These are phyloP conservation scores for Mollisiaceae sp. DNA, from an alignment of 2,329 filamentous ascomycete species.

Conservation along the genomic window DNA sequence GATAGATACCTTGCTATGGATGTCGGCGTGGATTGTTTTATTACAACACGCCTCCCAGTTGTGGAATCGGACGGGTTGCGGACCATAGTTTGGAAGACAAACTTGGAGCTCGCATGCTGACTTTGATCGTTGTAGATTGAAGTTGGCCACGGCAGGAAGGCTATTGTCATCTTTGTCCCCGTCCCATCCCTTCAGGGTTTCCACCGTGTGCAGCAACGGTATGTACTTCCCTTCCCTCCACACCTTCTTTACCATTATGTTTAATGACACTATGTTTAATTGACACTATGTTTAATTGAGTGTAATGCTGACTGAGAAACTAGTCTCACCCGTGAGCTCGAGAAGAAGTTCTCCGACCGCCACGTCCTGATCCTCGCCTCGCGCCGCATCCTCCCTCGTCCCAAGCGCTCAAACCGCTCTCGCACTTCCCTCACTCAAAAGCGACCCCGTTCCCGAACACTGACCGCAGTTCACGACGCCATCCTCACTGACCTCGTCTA, in stretches of 20 bases:
- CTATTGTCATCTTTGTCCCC: conserved; percentile 99
- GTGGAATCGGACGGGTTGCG: conserved; percentile 77
- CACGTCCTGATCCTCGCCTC: conserved; percentile 99
- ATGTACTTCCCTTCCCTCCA: conserved; percentile 51
- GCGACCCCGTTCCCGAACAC: conserved; percentile 95
- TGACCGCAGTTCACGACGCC: conserved; percentile 98
- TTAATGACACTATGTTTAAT: neutral
- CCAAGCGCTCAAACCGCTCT: conserved; percentile 96
- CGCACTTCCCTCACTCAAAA: conserved; percentile 98
- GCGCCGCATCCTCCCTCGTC: conserved; percentile 97
- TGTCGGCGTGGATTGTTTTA: conserved; percentile 31
- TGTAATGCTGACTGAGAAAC: conserved; percentile 1
- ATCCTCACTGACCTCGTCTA: conserved; percentile 98
- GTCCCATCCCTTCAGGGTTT: conserved; percentile 97
- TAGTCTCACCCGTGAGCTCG: conserved; percentile 98
- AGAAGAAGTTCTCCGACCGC: conserved; percentile 99
- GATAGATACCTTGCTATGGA: conserved; percentile 22
- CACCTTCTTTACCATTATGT: neutral
- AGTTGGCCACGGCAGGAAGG: conserved; percentile 99
- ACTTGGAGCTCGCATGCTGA: conserved; percentile 79
- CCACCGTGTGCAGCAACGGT: conserved; percentile 99
- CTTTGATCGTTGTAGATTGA: conserved; percentile 83
- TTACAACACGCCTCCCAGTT: conserved; percentile 27
- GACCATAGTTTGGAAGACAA: conserved; percentile 56
- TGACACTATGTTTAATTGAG: neutral